Evolutionary conservation across 2,329 filamentous ascomycete genomes (phyloP), one percentile per base, ranked within the genome.

Genomic region (Mycosphaerella sp.): DNA sequence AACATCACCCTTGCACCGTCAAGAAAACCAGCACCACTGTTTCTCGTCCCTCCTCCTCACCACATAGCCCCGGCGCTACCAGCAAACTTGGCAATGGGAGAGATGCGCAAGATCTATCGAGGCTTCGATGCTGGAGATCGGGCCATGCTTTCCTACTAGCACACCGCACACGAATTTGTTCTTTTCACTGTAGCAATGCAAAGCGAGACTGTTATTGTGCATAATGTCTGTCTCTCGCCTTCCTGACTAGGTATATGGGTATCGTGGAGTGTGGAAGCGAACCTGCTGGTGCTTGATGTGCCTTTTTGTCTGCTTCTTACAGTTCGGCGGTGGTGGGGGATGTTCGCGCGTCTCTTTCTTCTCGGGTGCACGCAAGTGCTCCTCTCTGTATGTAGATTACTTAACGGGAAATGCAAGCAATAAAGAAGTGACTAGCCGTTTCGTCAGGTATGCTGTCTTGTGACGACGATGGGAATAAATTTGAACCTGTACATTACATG

Each of bases 371-470:
- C 45, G 36, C 45, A 48, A 46, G 36, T 21, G 30, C 35, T 48
- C 25, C 45, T 47, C 45, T 48, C 18, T 48, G 45, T 48, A 36
- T 48, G 45, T 48, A 48, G 39, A 48, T 34, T 48, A 48, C 28
- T 48, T 41, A 40, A 34, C 30, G 30, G 36, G 37, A 47, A 34
- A 48, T 35, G 37, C 37, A 40, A 42, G 45, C 39, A 48, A 41
- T 16, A 9, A 41, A 41, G 17, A 46, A 39, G 21, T 46, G 18
- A 48, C 14, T 30, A 30, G n/a, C 12, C 39, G 14, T 41, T n/a
- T n/a, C n/a, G 36, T 41, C 10, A 32, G 14, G 8, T 30, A 32
- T 32, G 30, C 30, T 32, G 30, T 10, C 13, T 10, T 5, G 9
- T 32, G 9, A 6, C 4, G 9, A 32, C 30, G 8, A 10, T 32